Evolutionary conservation across 2,329 filamentous ascomycete genomes (phyloP).

Genomic region (Thelonectria blattea): DNA sequence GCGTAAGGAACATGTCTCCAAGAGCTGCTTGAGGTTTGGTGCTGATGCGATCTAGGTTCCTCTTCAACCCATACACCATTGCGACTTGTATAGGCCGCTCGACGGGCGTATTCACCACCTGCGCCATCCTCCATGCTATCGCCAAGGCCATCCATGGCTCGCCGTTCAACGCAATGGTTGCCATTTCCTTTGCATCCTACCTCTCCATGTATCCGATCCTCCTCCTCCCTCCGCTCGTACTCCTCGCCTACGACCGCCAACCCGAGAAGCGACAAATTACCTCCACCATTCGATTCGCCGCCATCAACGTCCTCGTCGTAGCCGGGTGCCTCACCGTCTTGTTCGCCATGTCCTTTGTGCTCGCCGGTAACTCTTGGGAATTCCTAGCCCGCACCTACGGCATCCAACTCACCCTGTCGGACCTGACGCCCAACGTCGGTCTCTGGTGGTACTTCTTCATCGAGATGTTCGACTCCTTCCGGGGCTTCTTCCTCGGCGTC

Average conservation of each 20-base stretch:
- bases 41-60: conserved; percentile 64
- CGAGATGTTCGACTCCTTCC: conserved; percentile 98
- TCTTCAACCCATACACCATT: conserved; percentile 95
- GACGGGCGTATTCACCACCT: conserved; percentile 86
- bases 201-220: conserved; percentile 90
- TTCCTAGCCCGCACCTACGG: conserved; percentile 91
- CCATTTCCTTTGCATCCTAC: conserved; percentile 86
- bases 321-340: conserved; percentile 63
- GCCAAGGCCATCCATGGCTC: conserved; percentile 79
- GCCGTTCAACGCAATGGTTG: conserved; percentile 78
- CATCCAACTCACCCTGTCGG: conserved; percentile 86
- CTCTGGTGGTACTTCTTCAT: conserved; percentile 99
- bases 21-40: neutral
- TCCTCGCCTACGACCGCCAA: conserved; percentile 79
- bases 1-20: conserved; percentile 59
- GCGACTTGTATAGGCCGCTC: conserved; percentile 89
- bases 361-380: conserved; percentile 82
- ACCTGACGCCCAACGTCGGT: conserved; percentile 92
- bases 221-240: conserved; percentile 79
- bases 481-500: conserved; percentile 94
- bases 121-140: conserved; percentile 84
- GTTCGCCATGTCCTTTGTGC: conserved; percentile 72
- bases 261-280: conserved; percentile 41
- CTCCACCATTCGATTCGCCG: conserved; percentile 57
- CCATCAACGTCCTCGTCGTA: conserved; percentile 60